Evolutionary conservation across 805 yeast genomes (phyloP).

Genomic region (Barnettozyma sp.): DNA sequence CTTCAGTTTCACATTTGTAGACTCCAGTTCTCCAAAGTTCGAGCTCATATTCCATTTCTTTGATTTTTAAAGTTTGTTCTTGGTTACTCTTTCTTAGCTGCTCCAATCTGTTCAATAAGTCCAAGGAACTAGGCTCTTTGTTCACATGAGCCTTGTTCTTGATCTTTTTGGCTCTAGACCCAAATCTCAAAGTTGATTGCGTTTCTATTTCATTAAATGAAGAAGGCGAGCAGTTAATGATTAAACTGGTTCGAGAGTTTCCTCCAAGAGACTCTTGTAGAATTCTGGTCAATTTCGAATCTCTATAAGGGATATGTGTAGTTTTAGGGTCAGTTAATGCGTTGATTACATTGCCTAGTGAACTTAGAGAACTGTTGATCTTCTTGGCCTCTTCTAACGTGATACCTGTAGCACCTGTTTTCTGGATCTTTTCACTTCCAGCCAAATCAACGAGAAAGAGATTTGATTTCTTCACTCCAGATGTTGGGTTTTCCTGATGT

Average conservation of each 20-base stretch:
- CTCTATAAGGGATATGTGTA: constrained; percentile 66
- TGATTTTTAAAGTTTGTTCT: constrained; percentile 13
- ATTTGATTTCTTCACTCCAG: constrained; percentile 53
- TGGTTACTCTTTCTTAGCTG: constrained; percentile 15
- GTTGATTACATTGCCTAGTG: constrained; percentile 76
- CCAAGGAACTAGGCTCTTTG: constrained; percentile 22
- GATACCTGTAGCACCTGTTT: constrained; percentile 71
- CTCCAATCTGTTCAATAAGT: constrained; percentile 19
- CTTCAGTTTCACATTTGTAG: constrained; percentile 6
- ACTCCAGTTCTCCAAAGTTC: constrained; percentile 22
- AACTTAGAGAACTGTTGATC: constrained; percentile 69
- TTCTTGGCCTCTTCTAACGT: constrained; percentile 78
- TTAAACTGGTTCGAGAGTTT: constrained; percentile 67
- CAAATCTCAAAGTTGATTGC: constrained; percentile 65
- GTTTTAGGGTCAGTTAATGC: constrained; percentile 65
- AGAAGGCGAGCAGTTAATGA: constrained; percentile 68
- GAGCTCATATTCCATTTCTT: constrained; percentile 18
- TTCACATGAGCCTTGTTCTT: constrained; percentile 60
- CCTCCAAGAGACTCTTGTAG: constrained; percentile 79
- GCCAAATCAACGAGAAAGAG: constrained; percentile 79
- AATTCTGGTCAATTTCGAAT: constrained; percentile 71
- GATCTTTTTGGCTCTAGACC: constrained; percentile 62
- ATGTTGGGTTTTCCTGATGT: constrained; percentile 53
- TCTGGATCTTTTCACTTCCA: constrained; percentile 76
- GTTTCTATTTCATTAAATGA: constrained; percentile 54